Evolutionary conservation across 768 basidiomycete genomes (phyloP).

Genomic region (Mycena vulgaris): DNA sequence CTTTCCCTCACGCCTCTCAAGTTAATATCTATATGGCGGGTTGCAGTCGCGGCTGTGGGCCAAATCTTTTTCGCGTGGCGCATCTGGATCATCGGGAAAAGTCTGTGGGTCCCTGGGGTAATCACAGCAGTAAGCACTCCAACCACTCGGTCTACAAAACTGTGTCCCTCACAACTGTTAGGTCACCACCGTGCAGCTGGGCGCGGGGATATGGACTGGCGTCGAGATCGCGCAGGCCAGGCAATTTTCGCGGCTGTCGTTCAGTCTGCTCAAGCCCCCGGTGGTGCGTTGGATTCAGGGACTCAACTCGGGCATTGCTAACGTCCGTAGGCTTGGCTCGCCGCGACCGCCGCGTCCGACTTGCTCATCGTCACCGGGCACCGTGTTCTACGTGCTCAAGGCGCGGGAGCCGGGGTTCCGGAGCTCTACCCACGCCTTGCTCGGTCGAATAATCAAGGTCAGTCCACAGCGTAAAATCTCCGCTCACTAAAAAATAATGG

Average conservation of each 20-base stretch:
- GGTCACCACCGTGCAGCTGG: constrained; percentile 15
- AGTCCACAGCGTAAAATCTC: not conserved
- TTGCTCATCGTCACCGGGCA: constrained; percentile 41
- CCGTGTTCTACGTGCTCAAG: constrained; percentile 40
- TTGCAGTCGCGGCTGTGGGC: too few relatives aligned
- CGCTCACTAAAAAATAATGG: not conserved
- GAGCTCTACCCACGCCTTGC: constrained; percentile 17
- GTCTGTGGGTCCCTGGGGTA: not conserved
- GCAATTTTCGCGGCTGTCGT: constrained; percentile 8
- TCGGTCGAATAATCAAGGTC: constrained; percentile 29
- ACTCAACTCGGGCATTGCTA: too few relatives aligned
- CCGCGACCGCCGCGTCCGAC: constrained; percentile 41
- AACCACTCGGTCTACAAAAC: not conserved
- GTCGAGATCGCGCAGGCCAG: not conserved
- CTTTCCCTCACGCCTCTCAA: too few relatives aligned
- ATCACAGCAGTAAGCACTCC: not conserved
- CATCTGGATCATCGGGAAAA: too few relatives aligned
- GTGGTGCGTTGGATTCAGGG: not conserved
- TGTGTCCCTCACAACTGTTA: not conserved
- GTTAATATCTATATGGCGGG: too few relatives aligned
- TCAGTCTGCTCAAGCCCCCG: not conserved
- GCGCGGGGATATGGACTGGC: constrained; percentile 23
- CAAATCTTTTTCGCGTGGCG: too few relatives aligned
- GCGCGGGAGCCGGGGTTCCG: constrained; percentile 23
- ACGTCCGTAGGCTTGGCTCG: constrained; percentile 40